Evolutionary conservation across 441 rosid species (phyloP).

Genomic region (Rhodomyrtus psidioides): DNA sequence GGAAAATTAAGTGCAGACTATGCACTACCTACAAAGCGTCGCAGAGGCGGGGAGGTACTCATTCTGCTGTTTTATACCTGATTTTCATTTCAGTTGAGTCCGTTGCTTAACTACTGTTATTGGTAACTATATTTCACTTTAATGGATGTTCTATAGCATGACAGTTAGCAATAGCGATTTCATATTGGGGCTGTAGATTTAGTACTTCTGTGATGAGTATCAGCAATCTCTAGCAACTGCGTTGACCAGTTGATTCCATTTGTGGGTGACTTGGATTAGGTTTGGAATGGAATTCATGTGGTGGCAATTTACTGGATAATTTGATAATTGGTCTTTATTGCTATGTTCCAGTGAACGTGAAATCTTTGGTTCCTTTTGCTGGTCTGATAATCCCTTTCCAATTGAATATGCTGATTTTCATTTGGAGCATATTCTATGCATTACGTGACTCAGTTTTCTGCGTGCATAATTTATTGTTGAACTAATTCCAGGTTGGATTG

Average conservation of each 20-base stretch:
- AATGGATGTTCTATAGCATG: neutral
- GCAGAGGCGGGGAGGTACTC: conserved; percentile 92
- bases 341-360: neutral
- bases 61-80: conserved; percentile 1
- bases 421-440: neutral
- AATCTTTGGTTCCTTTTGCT: neutral
- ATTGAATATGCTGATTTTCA: neutral
- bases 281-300: neutral
- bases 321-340: neutral
- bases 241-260: neutral
- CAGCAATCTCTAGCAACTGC: neutral
- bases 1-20: conserved; percentile 40
- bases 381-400: neutral
- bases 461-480: neutral
- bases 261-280: neutral
- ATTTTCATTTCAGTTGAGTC: neutral
- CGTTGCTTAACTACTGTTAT: neutral
- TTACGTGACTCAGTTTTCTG: neutral
- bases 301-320: neutral
- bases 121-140: neutral
- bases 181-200: neutral
- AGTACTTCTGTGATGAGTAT: neutral
- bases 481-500: conserved; percentile 64
- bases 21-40: conserved; percentile 72
- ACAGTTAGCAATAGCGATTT: neutral